These are phyloP conservation scores for Adenanthera pavonina DNA, from an alignment of 306 rosid genomes.

Conservation along the genomic window DNA sequence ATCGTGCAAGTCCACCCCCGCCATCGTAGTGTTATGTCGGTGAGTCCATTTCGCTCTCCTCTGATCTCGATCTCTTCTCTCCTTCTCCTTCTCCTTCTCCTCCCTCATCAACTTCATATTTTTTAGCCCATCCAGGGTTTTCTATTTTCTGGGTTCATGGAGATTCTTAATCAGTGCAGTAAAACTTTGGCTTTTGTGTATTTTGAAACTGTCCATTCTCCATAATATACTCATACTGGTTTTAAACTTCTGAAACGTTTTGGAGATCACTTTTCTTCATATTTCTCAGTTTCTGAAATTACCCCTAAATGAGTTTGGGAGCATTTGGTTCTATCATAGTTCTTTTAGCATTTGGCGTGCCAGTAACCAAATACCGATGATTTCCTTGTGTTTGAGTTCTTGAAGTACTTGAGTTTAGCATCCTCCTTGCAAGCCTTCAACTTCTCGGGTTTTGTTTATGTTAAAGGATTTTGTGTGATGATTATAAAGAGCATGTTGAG, in stretches of 20 bases:
- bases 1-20: neutral
- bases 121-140: constrained; percentile 16
- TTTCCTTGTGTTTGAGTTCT: constrained; percentile 67
- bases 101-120: neutral
- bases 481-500: constrained; percentile 40
- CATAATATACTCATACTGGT: constrained; percentile 38
- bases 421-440: constrained; percentile 53
- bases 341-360: constrained; percentile 65
- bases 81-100: neutral
- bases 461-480: constrained; percentile 75
- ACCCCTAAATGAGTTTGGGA: constrained; percentile 69
- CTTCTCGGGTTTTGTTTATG: constrained; percentile 73
- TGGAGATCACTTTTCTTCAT: neutral
- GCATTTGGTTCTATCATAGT: constrained; percentile 61
- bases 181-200: constrained; percentile 37
- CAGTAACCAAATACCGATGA: constrained; percentile 88
- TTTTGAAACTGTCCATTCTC: constrained; percentile 45
- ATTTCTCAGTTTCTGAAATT: constrained; percentile 12
- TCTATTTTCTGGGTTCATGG: constrained; percentile 19
- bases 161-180: constrained; percentile 42
- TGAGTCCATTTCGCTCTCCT: neutral
- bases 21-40: neutral
- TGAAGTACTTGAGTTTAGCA: constrained; percentile 53
- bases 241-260: constrained; percentile 43
- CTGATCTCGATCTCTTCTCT: neutral